Evolutionary conservation across 164 flowering plant genomes (phyloP).

Genomic region (Vitis cinerea): DNA sequence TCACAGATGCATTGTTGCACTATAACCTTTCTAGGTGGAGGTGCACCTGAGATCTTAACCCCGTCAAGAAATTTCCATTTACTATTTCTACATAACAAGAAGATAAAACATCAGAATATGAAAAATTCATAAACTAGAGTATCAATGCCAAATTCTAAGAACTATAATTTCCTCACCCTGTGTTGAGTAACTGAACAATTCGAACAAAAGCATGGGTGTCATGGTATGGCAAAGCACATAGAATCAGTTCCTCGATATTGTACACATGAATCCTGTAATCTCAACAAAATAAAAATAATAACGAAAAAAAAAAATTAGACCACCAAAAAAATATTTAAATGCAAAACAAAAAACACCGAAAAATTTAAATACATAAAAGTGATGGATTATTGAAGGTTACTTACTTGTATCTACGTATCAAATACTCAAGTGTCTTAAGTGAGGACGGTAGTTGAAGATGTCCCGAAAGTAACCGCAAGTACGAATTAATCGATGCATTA

Average conservation of each 20-base stretch:
- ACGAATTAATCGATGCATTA: constrained; percentile 48
- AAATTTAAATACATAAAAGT: background rate
- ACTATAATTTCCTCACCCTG: constrained; percentile 44
- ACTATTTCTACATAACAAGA: constrained; percentile 48
- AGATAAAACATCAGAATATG: background rate
- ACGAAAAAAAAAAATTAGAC: background rate
- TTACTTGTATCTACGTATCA: constrained; percentile 89
- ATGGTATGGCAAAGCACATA: constrained; percentile 86
- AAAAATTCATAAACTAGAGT: background rate
- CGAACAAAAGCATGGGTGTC: constrained; percentile 86
- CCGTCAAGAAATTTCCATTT: constrained; percentile 91
- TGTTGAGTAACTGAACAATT: constrained; percentile 65
- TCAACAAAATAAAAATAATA: background rate
- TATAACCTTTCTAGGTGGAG: constrained; percentile 79
- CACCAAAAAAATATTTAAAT: background rate
- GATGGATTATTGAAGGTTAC: background rate
- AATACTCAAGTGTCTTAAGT: constrained; percentile 76
- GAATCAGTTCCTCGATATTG: constrained; percentile 73
- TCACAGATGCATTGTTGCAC: constrained; percentile 90
- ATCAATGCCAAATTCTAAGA: background rate
- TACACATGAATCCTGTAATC: constrained; percentile 68
- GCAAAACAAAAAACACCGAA: too few species aligned
- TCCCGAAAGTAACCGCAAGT: constrained; percentile 71
- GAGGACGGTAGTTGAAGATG: constrained; percentile 56
- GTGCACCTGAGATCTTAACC: constrained; percentile 83